Percentiles rank a stretch among this genome's conserved stretches.
Evolutionary conservation across 1,139 yeast species (phyloP).

Genomic region (Candida sp.): DNA sequence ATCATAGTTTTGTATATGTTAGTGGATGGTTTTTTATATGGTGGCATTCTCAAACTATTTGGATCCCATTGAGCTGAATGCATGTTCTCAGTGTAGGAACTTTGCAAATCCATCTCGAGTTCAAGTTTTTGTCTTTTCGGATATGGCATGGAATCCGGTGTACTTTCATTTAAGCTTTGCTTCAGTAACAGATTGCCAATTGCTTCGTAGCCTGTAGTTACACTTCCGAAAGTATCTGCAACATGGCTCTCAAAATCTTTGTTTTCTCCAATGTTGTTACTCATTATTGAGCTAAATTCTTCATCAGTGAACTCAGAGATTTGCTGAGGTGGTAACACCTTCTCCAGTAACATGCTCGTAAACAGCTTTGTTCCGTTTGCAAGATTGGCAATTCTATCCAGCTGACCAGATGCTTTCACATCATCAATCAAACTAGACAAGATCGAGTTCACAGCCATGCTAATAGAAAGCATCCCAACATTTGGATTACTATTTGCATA

Average conservation of each 20-base stretch:
- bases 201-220: background rate
- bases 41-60: conserved; percentile 33
- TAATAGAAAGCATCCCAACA: conserved; percentile 12
- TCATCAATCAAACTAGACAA: conserved; percentile 25
- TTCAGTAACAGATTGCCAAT: background rate
- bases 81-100: background rate
- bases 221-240: background rate
- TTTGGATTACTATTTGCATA: conserved; percentile 17
- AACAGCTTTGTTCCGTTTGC: conserved; percentile 27
- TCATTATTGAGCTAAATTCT: conserved; percentile 9
- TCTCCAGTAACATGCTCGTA: background rate
- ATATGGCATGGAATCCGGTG: background rate
- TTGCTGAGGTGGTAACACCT: background rate
- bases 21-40: conserved; percentile 30
- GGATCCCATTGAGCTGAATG: conserved; percentile 12
- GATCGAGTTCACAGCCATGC: conserved; percentile 20
- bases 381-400: conserved; percentile 27
- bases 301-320: conserved; percentile 11
- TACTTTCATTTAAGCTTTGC: too few species aligned
- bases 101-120: background rate
- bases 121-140: background rate
- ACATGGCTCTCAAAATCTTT: background rate
- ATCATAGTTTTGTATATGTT: background rate
- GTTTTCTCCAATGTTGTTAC: conserved; percentile 2
- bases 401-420: conserved; percentile 19